Base-by-base conservation (phyloP, 257 asterid species). In the Salvia miltiorrhiza region DNA sequence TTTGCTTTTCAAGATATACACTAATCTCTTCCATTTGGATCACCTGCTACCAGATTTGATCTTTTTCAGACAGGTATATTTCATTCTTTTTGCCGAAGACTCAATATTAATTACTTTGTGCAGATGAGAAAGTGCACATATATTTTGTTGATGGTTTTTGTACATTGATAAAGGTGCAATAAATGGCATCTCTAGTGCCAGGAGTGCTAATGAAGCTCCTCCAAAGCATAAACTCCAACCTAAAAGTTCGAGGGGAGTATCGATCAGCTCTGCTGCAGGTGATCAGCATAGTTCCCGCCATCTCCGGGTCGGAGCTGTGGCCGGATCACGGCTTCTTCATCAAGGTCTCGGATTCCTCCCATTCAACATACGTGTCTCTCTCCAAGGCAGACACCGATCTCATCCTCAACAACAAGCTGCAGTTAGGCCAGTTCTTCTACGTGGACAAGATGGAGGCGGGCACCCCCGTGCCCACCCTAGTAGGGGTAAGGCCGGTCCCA, bases 261-360 rank as follows among this genome's bases (percentile, higher is more conserved):
- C 68, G 97, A 4, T 88, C 97, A 1, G 65, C 87, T 39, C 87
- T 88, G 0, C 63, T 93, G 32, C 96, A 93, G 65, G 96, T 87
- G 28, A 85, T 88, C 82, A 87, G 88, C 86, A 90, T 93, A 12
- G 96, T 93, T 20, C 97, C 97, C 1, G 96, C 96, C 30, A 74
- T 90, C 68, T 72, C 80, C 0, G 97, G 96, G 8, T 78, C 92
- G 0, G 96, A 93, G 48, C 67, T 90, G 0, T 90, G 89, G 87
- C 98, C 98, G 0, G 84, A 88, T 41, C 96, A 83, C 17, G 97
- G 97, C 9, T 93, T 88, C 78, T 90, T 86, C 87, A 54, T 93
- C n/a, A 93, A 93, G 81, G 92, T 93, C 68, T 93, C 97, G 0
- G 96, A 90, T 67, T 90, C 97, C 9, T 88, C 98, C 9, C 97